A percentile compares a stretch with the other conserved stretches of the same genome.
Evolutionary conservation across 108 stramenopile species (phyloP).

Genomic region (Cylindrotheca closterium): DNA sequence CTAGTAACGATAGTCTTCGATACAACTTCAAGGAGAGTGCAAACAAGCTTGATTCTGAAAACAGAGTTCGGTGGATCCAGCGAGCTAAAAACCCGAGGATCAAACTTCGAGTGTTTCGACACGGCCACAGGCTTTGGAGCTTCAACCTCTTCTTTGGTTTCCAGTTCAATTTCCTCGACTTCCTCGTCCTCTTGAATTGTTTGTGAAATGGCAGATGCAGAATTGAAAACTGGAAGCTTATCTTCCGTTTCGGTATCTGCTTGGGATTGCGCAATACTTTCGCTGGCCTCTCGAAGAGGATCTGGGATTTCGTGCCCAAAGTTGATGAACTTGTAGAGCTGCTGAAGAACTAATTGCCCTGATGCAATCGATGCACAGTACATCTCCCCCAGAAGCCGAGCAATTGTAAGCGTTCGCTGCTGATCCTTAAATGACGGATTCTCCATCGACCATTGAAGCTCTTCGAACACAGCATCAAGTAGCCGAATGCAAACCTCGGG

Average conservation of each 20-base stretch:
- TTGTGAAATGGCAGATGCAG: constrained; percentile 47
- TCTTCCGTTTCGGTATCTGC: constrained; percentile 7
- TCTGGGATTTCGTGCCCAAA: constrained; percentile 90
- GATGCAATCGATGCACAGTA: constrained; percentile 73
- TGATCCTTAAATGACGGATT: constrained; percentile 80
- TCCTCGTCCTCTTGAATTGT: constrained; percentile 87
- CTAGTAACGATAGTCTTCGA: constrained; percentile 64
- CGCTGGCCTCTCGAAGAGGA: constrained; percentile 60
- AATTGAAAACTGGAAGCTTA: constrained; percentile 34
- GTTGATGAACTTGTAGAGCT: constrained; percentile 83
- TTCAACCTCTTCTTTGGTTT: constrained; percentile 21
- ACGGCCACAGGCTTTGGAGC: constrained; percentile 53
- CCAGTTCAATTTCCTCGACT: constrained; percentile 50
- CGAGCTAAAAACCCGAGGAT: constrained; percentile 83
- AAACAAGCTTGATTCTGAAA: constrained; percentile 86
- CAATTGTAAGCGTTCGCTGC: constrained; percentile 86
- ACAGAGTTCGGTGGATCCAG: constrained; percentile 85
- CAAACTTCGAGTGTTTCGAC: constrained; percentile 72
- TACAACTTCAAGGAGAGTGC: constrained; percentile 77
- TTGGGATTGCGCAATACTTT: constrained; percentile 25
- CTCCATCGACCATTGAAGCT: constrained; percentile 86
- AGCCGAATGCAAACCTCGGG: constrained; percentile 71
- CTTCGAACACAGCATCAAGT: constrained; percentile 86
- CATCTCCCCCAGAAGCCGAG: constrained; percentile 85
- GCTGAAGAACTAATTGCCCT: constrained; percentile 68